Evolutionary conservation across 2,329 filamentous ascomycete genomes (phyloP).

Genomic region (Stagonosporopsis vannaccii): DNA sequence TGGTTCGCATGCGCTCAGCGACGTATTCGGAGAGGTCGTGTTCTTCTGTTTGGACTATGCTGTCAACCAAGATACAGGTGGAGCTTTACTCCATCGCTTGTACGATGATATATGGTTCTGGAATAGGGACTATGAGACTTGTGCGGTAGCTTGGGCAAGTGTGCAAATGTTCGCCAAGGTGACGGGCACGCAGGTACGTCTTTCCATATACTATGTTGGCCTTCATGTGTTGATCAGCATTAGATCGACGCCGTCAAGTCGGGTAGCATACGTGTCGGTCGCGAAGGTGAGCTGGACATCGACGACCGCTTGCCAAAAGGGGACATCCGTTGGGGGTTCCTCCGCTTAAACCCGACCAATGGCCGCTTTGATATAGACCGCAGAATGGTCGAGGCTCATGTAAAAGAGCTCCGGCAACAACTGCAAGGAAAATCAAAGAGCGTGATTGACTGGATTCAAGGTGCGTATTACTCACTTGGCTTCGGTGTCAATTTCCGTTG

Average conservation of each 20-base stretch:
- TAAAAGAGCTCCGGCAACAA: slow-evolving; percentile 40
- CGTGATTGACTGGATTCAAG: slow-evolving; percentile 44
- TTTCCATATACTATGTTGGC: neutral
- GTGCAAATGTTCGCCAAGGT: slow-evolving; percentile 53
- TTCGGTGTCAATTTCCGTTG: no score
- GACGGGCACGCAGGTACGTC: slow-evolving; percentile 50
- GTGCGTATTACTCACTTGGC: neutral
- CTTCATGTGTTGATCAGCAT: slow-evolving; percentile 1
- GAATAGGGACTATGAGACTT: slow-evolving; percentile 52
- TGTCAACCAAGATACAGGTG: slow-evolving; percentile 53
- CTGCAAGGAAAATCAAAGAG: slow-evolving; percentile 40
- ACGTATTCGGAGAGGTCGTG: slow-evolving; percentile 57
- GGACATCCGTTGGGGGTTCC: slow-evolving; percentile 45
- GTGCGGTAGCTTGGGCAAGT: slow-evolving; percentile 54
- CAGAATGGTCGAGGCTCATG: slow-evolving; percentile 42
- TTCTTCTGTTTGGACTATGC: slow-evolving; percentile 58
- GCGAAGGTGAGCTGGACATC: slow-evolving; percentile 11
- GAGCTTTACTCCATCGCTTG: slow-evolving; percentile 55
- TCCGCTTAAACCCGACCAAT: slow-evolving; percentile 34
- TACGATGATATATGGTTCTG: slow-evolving; percentile 60
- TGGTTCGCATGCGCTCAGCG: slow-evolving; percentile 56
- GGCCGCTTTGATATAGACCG: slow-evolving; percentile 45
- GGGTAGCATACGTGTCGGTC: slow-evolving; percentile 49
- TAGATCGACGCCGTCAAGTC: slow-evolving; percentile 53
- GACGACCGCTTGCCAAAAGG: slow-evolving; percentile 38